phyloP scores from a whole-genome alignment of 2,329 filamentous ascomycete genomes.

The Thermochaetoides dissita region DNA sequence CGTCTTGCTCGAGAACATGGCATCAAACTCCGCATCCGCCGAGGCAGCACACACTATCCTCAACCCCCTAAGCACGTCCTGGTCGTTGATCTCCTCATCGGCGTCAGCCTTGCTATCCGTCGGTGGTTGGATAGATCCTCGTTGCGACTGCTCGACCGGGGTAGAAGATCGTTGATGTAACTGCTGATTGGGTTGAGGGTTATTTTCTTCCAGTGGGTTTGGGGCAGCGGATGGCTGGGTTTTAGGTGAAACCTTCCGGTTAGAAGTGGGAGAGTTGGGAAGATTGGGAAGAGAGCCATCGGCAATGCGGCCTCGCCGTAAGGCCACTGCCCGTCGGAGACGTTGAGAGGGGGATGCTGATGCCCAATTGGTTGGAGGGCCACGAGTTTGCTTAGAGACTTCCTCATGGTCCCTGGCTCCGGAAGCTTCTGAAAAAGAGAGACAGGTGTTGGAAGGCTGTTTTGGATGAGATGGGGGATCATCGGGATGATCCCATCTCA shows the following conservation, averaged over 20 bases:
- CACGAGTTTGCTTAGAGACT: not conserved
- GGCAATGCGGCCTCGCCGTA: constrained; percentile 6
- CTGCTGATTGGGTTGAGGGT: not conserved
- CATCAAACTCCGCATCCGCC: constrained; percentile 39
- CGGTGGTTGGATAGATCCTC: not conserved
- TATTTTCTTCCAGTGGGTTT: not conserved
- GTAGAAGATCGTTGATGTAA: not conserved
- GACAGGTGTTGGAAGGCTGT: constrained; percentile 16
- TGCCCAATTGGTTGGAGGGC: not conserved
- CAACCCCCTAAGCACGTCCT: constrained; percentile 39
- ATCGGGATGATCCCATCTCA: constrained; percentile 13
- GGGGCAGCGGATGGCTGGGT: no score
- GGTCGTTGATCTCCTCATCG: constrained; percentile 29
- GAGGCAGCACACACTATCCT: constrained; percentile 42
- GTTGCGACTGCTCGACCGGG: not conserved
- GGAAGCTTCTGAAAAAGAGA: constrained; percentile 14
- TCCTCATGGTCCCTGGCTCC: constrained; percentile 1
- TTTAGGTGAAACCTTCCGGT: no score
- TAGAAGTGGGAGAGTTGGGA: no score
- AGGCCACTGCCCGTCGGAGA: constrained; percentile 4
- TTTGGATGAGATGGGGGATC: constrained; percentile 17
- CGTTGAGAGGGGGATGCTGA: constrained; percentile 6
- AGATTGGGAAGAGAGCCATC: not conserved
- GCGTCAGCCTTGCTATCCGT: constrained; percentile 12
- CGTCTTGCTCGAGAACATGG: constrained; percentile 35